Conservation (phyloP, 2,329 filamentous ascomycete genomes). For the Berkeleyomyces rouxiae region DNA sequence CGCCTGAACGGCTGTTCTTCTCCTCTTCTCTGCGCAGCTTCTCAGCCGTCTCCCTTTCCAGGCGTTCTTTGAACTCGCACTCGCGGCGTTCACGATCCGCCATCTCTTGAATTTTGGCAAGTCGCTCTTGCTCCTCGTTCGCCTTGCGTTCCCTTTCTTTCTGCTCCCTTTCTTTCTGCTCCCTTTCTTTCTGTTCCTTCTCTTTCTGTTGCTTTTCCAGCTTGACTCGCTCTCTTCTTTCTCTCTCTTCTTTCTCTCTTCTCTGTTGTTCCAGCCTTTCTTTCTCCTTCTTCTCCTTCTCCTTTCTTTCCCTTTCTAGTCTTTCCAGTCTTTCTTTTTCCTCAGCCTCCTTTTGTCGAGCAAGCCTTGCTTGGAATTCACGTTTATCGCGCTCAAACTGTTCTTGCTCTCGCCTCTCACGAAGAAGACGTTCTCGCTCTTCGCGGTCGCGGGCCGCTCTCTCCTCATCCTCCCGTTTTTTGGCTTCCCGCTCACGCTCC, state of each 20-base stretch:
- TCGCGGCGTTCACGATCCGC: slow-evolving; percentile 29
- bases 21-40: slow-evolving; percentile 18
- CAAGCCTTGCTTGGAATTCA: slow-evolving; percentile 24
- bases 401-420: slow-evolving; percentile 22
- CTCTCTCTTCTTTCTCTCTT: slow-evolving; percentile 28
- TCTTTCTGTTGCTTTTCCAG: slow-evolving; percentile 23
- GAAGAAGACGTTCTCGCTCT: slow-evolving; percentile 1
- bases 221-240: slow-evolving; percentile 27
- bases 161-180: slow-evolving; percentile 19
- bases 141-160: slow-evolving; percentile 21
- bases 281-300: slow-evolving; percentile 20
- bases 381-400: slow-evolving; percentile 26
- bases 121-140: slow-evolving; percentile 19
- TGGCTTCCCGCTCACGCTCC: slow-evolving; percentile 6
- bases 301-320: slow-evolving; percentile 20
- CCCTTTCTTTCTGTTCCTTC: slow-evolving; percentile 17
- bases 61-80: slow-evolving; percentile 27
- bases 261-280: slow-evolving; percentile 23
- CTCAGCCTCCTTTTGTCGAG: slow-evolving; percentile 14
- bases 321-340: slow-evolving; percentile 29
- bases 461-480: not conserved
- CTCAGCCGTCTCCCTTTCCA: slow-evolving; percentile 25
- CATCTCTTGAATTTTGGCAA: slow-evolving; percentile 18
- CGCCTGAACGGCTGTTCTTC: slow-evolving; percentile 18
- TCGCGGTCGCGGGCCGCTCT: not conserved